Evolutionary conservation across 129 eudicot species (phyloP), one percentile per base, ranked within the genome.

Genomic region (Gnaphalium uliginosum): DNA sequence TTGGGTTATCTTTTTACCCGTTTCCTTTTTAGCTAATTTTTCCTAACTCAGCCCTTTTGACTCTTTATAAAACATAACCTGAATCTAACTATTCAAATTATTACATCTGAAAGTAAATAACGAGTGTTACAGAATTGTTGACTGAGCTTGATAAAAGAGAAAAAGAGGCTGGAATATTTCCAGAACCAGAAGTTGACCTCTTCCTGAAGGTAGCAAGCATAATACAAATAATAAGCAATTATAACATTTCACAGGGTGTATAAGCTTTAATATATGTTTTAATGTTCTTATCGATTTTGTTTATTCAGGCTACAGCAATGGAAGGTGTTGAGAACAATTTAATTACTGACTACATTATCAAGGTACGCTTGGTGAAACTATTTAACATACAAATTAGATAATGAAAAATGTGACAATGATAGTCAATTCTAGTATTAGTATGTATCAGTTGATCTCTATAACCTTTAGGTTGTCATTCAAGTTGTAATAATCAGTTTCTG

Each of bases 141-240:
- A 81, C 78, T 25, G 96, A 92, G 82, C 89, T 92, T 26, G 92
- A 86, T 2, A 85, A 57, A 73, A 86, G 87, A 71, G 98, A 92
- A 76, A 87, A 78, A 79, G 86, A 84, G 61, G 90, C 82, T 19
- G 85, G 88, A 10, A 83, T 84, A 63, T 72, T 81, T 39, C 96
- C 94, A 10, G 96, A 92, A 25, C 85, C 83, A 43, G 96, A 92
- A 66, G 90, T 92, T 72, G 98, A 92, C 78, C 88, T 89, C 63
- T 92, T 89, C 78, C 86, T 89, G 89, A 92, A 92, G 96, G 79
- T 79, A 66, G 74, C 9, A 79, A 17, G 69, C 33, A 33, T 9
- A 50, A 17, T 4, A 50, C 32, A 13, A 11, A 51, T 37, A 21
- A 53, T 26, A 21, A 1, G 18, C 59, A 22, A 15, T 48, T 78